Evolutionary conservation across 495 filamentous ascomycete genomes (phyloP), one percentile per base, ranked within the genome.

Genomic region (Lasiosphaeriaceae sp.): DNA sequence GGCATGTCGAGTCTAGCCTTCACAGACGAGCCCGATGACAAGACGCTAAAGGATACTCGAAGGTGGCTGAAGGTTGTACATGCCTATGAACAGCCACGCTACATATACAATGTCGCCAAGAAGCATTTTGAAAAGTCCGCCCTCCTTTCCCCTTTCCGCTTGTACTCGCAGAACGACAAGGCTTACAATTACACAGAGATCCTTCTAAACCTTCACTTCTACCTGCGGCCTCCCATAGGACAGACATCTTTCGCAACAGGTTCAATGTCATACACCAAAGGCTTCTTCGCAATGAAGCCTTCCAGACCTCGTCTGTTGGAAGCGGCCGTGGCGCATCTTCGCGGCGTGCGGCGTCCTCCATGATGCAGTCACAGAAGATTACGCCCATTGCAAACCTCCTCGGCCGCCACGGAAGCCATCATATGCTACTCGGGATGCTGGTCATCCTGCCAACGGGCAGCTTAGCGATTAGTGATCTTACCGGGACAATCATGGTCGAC

Each of bases 351-450:
- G 72, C 74, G 2, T 83, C 82, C n/a, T 77, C 77, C 44, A 74
- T 66, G 21, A 80, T 83, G 55, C 81, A 90, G 62, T 83, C 84
- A 14, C 92, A 95, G 74, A 96, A 90, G 65, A 81, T 98, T 43
- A 97, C 94, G 0, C 90, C 92, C 7, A 90, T 98, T 54, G 85
- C 93, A 24, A 97, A 97, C 72, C 78, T 98, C 17, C 85, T 98
- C 4, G 94, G 94, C 47, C 88, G 95, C 51, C 90, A 84, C 63
- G 90, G 90, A 20, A 88, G 80, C 44, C 86, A 82, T 41, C 92
- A 97, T 77, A 82, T 98, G 63, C 81, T 97, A 11, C 81, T 98
- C 11, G 94, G 92, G 0, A 75, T 96, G 62, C 80, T 98, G 6
- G 83, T 86, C 2, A 77, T 90, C 35, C 83, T 92, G 2, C 92